Base-by-base conservation (phyloP, 2,329 filamentous ascomycete genomes). In the Paramyrothecium sp. region DNA sequence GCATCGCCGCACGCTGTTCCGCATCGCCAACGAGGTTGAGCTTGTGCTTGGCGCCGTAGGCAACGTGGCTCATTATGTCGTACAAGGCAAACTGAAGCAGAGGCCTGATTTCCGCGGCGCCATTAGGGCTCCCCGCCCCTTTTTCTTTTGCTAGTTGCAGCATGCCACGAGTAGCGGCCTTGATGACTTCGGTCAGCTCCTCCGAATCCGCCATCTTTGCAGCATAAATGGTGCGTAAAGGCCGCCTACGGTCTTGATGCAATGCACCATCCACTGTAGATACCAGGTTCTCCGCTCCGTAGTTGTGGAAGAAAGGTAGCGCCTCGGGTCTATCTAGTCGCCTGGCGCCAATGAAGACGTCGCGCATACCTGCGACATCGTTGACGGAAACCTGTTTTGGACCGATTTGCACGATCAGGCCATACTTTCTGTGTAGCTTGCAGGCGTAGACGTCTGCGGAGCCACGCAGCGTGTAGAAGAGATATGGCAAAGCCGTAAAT, bases 401-500 rank as follows among this genome's bases (percentile, higher is more conserved):
- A 2, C 33, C 57, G 30, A 56, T 54, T 23, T 59, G 55, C 10
- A 57, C 55, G 2, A 59, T 41, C 5, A 47, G 51, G 8, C 54
- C 55, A 48, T 56, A 48, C 7, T 13, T 38, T 19, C 20, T 34
- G 26, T 56, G 54, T 13, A 59, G 55, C 7, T 26, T 53, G 21
- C 41, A 20, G 16, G 54, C 19, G 38, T 38, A 55, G 17, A 23
- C 17, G 10, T 51, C 51, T 3, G 34, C 20, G 17, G 38, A 16
- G 21, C 55, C 41, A 16, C 23, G 23, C 12, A 57, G 4, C 21
- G 54, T 49, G 22, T 52, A 34, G 34, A 52, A 55, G 58, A 78
- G 76, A 61, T 78, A 79, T 48, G 74, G 67, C 7, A 69, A 62
- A 0, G 72, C 54, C 5, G 65, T 65, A 60, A 78, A 78, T 59